phyloP scores from a whole-genome alignment of 2,329 filamentous ascomycete genomes.

The Aspergillus ochraceus region DNA sequence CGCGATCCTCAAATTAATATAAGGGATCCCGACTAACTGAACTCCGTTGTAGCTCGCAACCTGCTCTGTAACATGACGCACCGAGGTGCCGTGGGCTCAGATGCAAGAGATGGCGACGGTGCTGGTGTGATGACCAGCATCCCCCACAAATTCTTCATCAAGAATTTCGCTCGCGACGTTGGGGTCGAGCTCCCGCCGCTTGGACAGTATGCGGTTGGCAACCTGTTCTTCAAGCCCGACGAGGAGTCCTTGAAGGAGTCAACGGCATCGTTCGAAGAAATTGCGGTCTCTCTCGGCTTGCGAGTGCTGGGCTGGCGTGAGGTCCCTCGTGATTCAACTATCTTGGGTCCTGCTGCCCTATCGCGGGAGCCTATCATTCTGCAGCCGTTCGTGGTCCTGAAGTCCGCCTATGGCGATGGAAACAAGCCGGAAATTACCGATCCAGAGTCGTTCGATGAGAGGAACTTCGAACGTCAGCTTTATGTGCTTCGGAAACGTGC shows the following conservation, averaged over 20 bases:
- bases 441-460: constrained; percentile 76
- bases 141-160: constrained; percentile 96
- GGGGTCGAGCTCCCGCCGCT: constrained; percentile 81
- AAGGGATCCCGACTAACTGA: constrained; percentile 12
- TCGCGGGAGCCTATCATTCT: constrained; percentile 94
- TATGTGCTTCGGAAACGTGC: constrained; percentile 93
- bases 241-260: constrained; percentile 86
- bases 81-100: constrained; percentile 94
- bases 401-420: constrained; percentile 79
- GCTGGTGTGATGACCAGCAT: constrained; percentile 99
- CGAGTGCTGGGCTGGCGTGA: constrained; percentile 95
- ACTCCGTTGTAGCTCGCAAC: constrained; percentile 66
- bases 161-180: constrained; percentile 93
- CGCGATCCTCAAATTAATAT: constrained; percentile 27
- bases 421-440: constrained; percentile 77
- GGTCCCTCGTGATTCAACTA: constrained; percentile 87
- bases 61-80: constrained; percentile 99
- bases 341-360: constrained; percentile 87
- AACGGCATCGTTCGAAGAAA: constrained; percentile 88
- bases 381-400: constrained; percentile 90
- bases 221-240: constrained; percentile 98
- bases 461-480: constrained; percentile 86
- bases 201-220: constrained; percentile 95
- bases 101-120: constrained; percentile 96
- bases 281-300: constrained; percentile 82